These are phyloP conservation scores for Hyaloscypha variabilis DNA, from an alignment of 495 filamentous ascomycete species.

Conservation along the genomic window DNA sequence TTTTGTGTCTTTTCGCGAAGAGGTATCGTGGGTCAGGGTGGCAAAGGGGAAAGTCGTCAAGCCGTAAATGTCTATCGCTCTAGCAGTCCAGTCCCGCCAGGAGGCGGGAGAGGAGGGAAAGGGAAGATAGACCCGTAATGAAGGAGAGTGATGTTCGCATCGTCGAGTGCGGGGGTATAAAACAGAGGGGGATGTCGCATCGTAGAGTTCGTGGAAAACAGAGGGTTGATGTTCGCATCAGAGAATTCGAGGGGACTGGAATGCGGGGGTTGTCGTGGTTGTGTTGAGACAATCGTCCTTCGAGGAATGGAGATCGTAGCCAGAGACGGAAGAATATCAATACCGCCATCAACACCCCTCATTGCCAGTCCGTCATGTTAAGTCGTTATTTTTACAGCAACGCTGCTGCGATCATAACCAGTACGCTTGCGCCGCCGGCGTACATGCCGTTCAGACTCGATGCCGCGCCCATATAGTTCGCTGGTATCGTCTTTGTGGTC, in stretches of 20 bases:
- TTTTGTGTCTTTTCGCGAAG: constrained; percentile 4
- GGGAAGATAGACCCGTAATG: constrained; percentile 27
- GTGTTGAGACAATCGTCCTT: not conserved
- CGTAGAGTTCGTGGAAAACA: constrained; percentile 38
- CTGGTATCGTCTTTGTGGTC: constrained; percentile 18
- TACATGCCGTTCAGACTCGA: constrained; percentile 39
- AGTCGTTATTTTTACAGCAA: constrained; percentile 40
- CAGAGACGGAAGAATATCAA: not conserved
- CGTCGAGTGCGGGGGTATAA: constrained; percentile 24
- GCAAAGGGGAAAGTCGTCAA: constrained; percentile 23
- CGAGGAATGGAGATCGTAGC: not conserved
- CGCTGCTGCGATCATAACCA: constrained; percentile 46
- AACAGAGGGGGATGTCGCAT: constrained; percentile 43
- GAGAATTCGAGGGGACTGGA: constrained; percentile 33
- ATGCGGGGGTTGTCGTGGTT: not conserved
- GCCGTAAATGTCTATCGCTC: constrained; percentile 28
- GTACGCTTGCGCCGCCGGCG: constrained; percentile 44
- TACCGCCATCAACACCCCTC: constrained; percentile 7
- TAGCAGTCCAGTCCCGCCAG: not conserved
- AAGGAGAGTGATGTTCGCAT: constrained; percentile 31
- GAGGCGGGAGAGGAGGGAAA: constrained; percentile 1
- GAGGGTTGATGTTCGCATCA: constrained; percentile 45
- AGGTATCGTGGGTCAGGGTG: not conserved
- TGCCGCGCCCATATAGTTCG: constrained; percentile 37
- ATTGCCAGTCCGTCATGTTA: constrained; percentile 13